Base-by-base conservation (phyloP, 2,329 filamentous ascomycete genomes). In the Colletotrichum liaoningense region DNA sequence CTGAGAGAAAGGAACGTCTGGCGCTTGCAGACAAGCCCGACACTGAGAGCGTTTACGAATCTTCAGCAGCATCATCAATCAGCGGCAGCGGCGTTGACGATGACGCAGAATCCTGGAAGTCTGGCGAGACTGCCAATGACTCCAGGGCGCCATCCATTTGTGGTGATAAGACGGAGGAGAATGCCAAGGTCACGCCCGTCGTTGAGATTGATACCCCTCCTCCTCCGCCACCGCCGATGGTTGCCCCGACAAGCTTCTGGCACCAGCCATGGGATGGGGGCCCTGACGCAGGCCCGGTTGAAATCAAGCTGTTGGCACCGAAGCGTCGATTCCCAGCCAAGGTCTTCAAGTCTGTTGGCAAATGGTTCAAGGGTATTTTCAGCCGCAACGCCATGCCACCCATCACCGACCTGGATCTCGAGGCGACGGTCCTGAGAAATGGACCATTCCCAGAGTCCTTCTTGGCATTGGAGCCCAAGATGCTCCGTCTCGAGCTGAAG, bases 91-190 rank as follows among this genome's bases (percentile, higher is more conserved):
- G 12, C 9, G 5, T 28, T n/a, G 3, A 63, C n/a, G 70, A 69
- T 35, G 65, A 64, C 11, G 46, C 56, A 16, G 60, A 55, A 11
- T 65, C 70, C 24, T 73, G 70, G 70, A 70, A 60, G 60, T 73
- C 70, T 19, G 70, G 70, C 4, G 60, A 49, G 24, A 73, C 70
- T 2, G 70, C 60, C 16, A 60, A 70, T 1, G 67, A 60, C 33
- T 70, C 66, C 6, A 65, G 42, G 6, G 30, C 67, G 26, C 46
- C 70, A 12, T 65, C 59, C 1, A 5, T 42, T 5, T 65, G 67
- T 22, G 56, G 56, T 8, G 55, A 30, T 6, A 70, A 70, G 56
- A n/a, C 28, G 6, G 55, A 14, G 7, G 55, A 65, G 30, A 63
- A 70, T 24, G 22, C 52, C 28, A 58, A 65, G 35, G 22, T 14